Evolutionary conservation across 2,329 filamentous ascomycete species (phyloP), one percentile per base, ranked within the genome.

Genomic region (Bipolaris gigantea): DNA sequence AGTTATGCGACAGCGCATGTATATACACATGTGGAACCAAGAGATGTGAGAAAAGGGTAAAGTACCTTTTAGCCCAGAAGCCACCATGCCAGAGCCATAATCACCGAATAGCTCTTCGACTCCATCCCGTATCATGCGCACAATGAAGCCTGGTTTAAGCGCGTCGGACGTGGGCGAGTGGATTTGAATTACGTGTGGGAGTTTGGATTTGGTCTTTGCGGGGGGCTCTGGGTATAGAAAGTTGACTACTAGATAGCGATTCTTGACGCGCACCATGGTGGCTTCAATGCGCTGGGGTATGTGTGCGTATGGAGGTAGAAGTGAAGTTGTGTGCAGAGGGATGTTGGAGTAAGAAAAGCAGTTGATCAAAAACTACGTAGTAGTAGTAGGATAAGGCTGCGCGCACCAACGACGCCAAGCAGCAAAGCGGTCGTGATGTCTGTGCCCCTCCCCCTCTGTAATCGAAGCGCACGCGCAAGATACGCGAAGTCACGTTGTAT

Each of bases 231-330:
- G 91, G 68, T 97, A 97, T 42, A 97, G 81, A 62, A 97, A 92
- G 72, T 96, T 90, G 58, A 97, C 85, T n/a, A 97, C 85, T 16
- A 99, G 84, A 74, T 99, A 99, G 67, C 94, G 88, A 75, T 96
- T 89, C 77, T 99, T 99, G 64, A 97, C 85, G 71, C 94, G 90
- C 56, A 99, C 94, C 94, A 99, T 97, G 38, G 9, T 48, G 45
- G 15, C 44, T 32, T 33, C 25, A 47, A 45, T 30, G n/a, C 43
- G 43, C n/a, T 36, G 43, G 19, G 23, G 19, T 23, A 1, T 25
- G 27, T 30, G 27, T 30, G 27, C 10, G 27, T 30, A 30, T 30
- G 27, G 4, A 30, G 27, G 10, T 3, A 39, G 13, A 38, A 15
- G 40, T 48, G 38, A 42, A 36, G 41, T 21, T n/a, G 16, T 18